Evolutionary conservation across 2,329 filamentous ascomycete species (phyloP), one percentile per base, ranked within the genome.

Genomic region (Pyrenochaeta sp.): DNA sequence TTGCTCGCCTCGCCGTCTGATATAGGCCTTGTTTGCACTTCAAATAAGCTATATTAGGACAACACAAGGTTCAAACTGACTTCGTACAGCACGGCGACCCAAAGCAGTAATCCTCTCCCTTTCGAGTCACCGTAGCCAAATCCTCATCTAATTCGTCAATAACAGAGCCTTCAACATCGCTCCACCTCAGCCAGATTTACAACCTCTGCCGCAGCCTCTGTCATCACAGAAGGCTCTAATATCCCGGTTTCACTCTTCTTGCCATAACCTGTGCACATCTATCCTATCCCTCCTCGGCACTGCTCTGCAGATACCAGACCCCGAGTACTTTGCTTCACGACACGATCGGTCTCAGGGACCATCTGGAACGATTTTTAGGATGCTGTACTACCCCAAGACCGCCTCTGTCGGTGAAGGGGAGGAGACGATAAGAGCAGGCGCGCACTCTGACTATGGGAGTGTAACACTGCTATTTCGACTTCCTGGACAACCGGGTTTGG

Each of bases 371-470:
- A 77, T 83, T 32, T 78, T 83, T 66, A 72, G 82, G 6, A 64
- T 83, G 40, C 86, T 97, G 1, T 83, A 84, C 68, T 82, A 80
- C 52, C 82, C 69, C 75, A 34, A 51, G 71, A 60, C 66, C 13
- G 12, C 65, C 15, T 39, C 55, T 9, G 45, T 54, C 71, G 80
- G 53, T 62, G 76, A 44, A 72, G 78, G 50, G 82, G 82, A 68
- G 71, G 82, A 44, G 82, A 83, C 5, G 77, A 79, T 37, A 78
- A 82, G 94, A 28, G 94, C 94, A 6, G 95, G 94, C 56, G 93
- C 94, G 0, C 94, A 98, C 77, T 94, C 91, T 4, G 93, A 97
- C 80, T 97, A 97, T 78, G 86, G 87, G 32, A 85, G 81, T 54
- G 72, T 90, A 48, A 90, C 88, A 0, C 81, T 90, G 0, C 85